phyloP scores from a whole-genome alignment of 2,329 filamentous ascomycete species.

The Gnomoniopsis sp. region DNA sequence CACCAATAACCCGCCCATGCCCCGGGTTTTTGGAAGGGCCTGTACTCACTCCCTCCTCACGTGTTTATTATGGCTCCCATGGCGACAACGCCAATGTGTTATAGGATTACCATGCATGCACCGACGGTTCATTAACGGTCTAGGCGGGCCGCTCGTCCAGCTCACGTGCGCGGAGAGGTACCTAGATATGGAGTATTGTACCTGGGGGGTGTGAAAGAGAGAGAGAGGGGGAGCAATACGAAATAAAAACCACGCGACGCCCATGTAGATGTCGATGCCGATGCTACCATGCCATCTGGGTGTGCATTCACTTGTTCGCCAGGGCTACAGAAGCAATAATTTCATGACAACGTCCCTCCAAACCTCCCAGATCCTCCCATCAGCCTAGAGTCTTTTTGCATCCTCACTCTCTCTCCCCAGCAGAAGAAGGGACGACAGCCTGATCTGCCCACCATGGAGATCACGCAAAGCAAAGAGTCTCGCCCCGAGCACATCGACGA shows the following conservation, averaged over 20 bases:
- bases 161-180: background rate
- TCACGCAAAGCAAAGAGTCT: conserved; percentile 14
- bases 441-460: conserved; percentile 11
- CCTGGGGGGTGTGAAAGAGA: background rate
- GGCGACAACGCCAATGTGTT: background rate
- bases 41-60: background rate
- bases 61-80: background rate
- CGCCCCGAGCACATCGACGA: conserved; percentile 16
- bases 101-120: background rate
- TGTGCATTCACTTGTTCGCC: background rate
- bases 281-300: conserved; percentile 12
- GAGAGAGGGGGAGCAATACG: background rate
- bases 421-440: background rate
- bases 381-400: background rate
- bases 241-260: conserved; percentile 10
- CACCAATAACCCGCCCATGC: conserved; percentile 11
- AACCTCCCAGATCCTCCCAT: background rate
- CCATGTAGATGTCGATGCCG: background rate
- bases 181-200: background rate
- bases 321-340: background rate
- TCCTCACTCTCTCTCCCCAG: background rate
- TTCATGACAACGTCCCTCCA: background rate
- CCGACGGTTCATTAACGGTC: conserved; percentile 3
- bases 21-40: background rate
- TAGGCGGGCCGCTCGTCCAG: conserved; percentile 14